These are phyloP conservation scores for Phylloporus arenicola DNA, from an alignment of 768 basidiomycete genomes.

Conservation along the genomic window DNA sequence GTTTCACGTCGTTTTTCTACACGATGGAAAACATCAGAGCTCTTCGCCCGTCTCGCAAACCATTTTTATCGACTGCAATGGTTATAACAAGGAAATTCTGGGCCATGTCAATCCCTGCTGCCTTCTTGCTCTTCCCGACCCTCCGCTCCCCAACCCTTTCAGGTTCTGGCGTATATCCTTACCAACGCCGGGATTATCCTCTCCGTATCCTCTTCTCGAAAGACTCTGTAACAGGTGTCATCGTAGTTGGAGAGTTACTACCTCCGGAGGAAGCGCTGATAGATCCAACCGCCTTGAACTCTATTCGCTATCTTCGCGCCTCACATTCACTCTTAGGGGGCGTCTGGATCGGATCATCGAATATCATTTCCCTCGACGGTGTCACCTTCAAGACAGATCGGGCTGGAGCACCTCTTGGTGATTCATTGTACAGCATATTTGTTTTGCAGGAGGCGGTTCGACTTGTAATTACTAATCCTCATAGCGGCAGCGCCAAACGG, in stretches of 20 bases:
- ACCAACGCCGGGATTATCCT: conserved; percentile 47
- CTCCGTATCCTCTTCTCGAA: conserved; percentile 64
- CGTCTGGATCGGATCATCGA: conserved; percentile 62
- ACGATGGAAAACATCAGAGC: conserved; percentile 1
- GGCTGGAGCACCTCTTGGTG: conserved; percentile 52
- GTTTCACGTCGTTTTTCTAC: conserved; percentile 13
- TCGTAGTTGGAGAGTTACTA: conserved; percentile 74
- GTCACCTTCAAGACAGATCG: conserved; percentile 44
- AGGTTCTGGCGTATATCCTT: conserved; percentile 46
- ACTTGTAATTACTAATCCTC: conserved; percentile 51
- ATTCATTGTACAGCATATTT: conserved; percentile 82
- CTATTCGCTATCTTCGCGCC: conserved; percentile 56
- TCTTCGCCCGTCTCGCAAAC: neutral
- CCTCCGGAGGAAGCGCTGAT: conserved; percentile 32
- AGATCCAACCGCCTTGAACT: conserved; percentile 35
- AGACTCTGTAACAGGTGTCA: conserved; percentile 70
- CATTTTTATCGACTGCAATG: neutral
- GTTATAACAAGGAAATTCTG: conserved; percentile 5
- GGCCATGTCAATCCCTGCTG: conserved; percentile 20
- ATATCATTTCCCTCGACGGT: conserved; percentile 39
- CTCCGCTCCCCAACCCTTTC: conserved; percentile 55
- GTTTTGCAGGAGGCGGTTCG: conserved; percentile 82
- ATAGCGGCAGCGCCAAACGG: conserved; percentile 30
- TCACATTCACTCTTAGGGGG: conserved; percentile 66
- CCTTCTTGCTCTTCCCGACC: conserved; percentile 35